Base-by-base conservation (phyloP, 1,284 basidiomycete species). In the Wolfiporia cocos region DNA sequence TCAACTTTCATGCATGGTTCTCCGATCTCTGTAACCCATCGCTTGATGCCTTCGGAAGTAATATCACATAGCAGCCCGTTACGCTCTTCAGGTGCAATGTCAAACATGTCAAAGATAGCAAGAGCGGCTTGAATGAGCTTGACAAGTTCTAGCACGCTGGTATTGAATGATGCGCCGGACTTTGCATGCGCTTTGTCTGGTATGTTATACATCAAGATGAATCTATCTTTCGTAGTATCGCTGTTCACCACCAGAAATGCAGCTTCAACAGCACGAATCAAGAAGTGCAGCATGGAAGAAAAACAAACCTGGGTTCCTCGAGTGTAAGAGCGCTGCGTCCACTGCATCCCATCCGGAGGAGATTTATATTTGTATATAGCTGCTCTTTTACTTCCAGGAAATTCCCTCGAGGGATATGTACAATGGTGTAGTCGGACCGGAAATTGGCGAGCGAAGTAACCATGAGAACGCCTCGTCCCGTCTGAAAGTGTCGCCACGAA, bases 371-470 rank as follows among this genome's bases (percentile, higher is more conserved):
- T 35, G 79, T 71, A 59, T 84, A 86, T 21, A 90, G 71, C 46
- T 77, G 77, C 47, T 83, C 75, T 46, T 72, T 71, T 24, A 71
- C 67, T 22, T 71, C 68, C 17, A 76, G 66, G 58, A 81, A 84
- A 56, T 81, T 70, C 21, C 87, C 87, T 37, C 70, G 63, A 0
- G 85, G 85, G 42, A 90, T 78, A 44, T 74, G 78, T 17, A 90
- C 81, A 46, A 89, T 86, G 41, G 84, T 86, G 56, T 79, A 86
- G 65, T 90, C 86, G 3, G 85, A 88, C 40, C 83, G 83, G 58
- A 90, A 90, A 63, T 86, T 81, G 33, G 83, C 83, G 15, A 90
- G 73, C 5, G 85, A 88, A n/a, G 86, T 90, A 41, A 80, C 75
- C 75, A 89, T 79, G 49, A 90, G 69, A 12, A 72, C 64, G 31